Conservation (phyloP, 208 protist species). For the Trypanosoma melophagium region DNA sequence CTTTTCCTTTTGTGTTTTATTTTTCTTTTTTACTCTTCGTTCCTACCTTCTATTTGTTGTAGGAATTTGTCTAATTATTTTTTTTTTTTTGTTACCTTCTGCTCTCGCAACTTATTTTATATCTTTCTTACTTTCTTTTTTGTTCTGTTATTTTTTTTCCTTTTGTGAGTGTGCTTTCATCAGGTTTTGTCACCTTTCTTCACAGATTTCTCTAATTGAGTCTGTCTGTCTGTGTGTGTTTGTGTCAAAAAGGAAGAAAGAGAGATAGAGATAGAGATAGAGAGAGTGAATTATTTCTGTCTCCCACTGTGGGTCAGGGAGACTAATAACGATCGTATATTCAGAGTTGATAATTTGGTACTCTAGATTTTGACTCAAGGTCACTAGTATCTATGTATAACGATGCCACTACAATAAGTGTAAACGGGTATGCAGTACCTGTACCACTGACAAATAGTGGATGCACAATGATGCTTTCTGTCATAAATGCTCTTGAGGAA, state of each 20-base stretch:
- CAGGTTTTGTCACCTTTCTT: too few species aligned
- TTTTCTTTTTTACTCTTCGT: neutral
- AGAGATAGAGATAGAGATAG: too few species aligned
- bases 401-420: conserved; percentile 8
- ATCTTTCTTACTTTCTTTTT: neutral
- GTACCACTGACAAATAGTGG: conserved; percentile 32
- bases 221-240: too few species aligned
- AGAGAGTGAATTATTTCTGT: too few species aligned
- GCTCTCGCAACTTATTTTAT: neutral
- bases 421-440: conserved; percentile 27
- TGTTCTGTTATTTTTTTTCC: conserved; percentile 3
- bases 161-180: neutral
- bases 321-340: neutral
- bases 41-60: too few species aligned
- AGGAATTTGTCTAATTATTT: too few species aligned
- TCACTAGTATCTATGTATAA: conserved; percentile 19
- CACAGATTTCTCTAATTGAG: too few species aligned
- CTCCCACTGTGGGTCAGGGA: neutral
- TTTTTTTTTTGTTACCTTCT: too few species aligned
- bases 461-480: conserved; percentile 22
- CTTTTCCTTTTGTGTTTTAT: conserved; percentile 7
- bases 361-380: neutral
- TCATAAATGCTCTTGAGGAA: conserved; percentile 25
- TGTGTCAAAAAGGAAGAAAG: too few species aligned
- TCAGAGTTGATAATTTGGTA: neutral